A percentile compares a stretch with the other conserved stretches of the same genome.
Conservation (phyloP, 257 asterid genomes). For the Phtheirospermum japonicum region DNA sequence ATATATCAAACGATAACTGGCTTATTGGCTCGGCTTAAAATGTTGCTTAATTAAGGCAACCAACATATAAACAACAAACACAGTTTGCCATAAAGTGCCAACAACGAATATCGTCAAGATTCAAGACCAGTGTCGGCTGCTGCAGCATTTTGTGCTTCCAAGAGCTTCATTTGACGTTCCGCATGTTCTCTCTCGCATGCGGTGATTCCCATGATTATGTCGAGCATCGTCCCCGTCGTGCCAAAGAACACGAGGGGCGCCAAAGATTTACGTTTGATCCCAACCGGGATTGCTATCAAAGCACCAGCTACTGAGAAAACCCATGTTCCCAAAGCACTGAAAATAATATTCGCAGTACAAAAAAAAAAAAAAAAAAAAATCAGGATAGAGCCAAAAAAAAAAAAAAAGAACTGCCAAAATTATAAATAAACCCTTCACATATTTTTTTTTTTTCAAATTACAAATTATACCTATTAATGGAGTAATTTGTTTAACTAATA, state of each 20-base stretch:
- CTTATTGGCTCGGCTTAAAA: too few species aligned
- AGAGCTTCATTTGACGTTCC: conserved; percentile 73
- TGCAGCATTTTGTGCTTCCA: conserved; percentile 65
- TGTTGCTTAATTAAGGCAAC: too few species aligned
- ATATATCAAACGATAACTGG: too few species aligned
- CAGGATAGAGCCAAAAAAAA: conserved; percentile 1
- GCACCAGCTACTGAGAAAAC: conserved; percentile 94
- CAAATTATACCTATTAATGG: neutral
- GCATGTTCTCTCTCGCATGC: conserved; percentile 97
- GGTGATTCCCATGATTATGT: conserved; percentile 82
- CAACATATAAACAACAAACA: too few species aligned
- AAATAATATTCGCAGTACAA: neutral
- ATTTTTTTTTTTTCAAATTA: too few species aligned
- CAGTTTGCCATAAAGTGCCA: too few species aligned
- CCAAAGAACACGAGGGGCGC: conserved; percentile 94
- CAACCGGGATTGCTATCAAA: conserved; percentile 86
- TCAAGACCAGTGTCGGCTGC: conserved; percentile 33
- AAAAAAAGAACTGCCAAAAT: neutral
- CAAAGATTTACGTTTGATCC: conserved; percentile 79
- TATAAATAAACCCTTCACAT: too few species aligned
- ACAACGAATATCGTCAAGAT: conserved; percentile 26
- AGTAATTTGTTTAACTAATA: neutral
- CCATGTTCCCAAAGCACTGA: conserved; percentile 96
- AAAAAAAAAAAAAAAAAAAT: conserved; percentile 8
- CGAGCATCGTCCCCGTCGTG: conserved; percentile 96